These are phyloP conservation scores for Volutella citrinella DNA, from an alignment of 2,329 filamentous ascomycete genomes.

Conservation along the genomic window DNA sequence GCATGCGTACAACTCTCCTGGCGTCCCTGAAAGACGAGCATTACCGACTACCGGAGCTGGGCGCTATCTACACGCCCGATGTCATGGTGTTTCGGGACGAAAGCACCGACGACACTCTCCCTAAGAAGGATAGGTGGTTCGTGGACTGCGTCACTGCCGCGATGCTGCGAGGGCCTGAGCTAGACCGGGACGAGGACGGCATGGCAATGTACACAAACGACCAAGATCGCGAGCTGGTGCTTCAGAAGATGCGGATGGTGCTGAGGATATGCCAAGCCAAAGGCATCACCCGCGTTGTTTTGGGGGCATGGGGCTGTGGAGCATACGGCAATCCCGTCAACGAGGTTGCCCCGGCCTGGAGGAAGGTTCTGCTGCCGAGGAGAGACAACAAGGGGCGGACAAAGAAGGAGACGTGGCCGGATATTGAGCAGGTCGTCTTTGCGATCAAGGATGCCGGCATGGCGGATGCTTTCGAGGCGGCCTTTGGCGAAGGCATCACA, in stretches of 20 bases:
- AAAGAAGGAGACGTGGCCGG: conserved; percentile 22
- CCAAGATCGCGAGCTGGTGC: conserved; percentile 48
- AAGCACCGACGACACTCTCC: conserved; percentile 30
- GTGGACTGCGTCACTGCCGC: conserved; percentile 57
- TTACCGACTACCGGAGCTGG: conserved; percentile 58
- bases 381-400: conserved; percentile 9
- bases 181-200: conserved; percentile 33
- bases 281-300: conserved; percentile 47
- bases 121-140: conserved; percentile 52
- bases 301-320: conserved; percentile 65
- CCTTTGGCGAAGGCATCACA: conserved; percentile 35
- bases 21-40: conserved; percentile 55
- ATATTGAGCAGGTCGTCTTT: conserved; percentile 49
- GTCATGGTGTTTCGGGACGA: conserved; percentile 54
- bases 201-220: conserved; percentile 37
- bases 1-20: conserved; percentile 57
- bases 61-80: conserved; percentile 55
- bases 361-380: conserved; percentile 26
- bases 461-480: conserved; percentile 25
- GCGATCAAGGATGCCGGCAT: conserved; percentile 45
- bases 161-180: conserved; percentile 57
- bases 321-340: conserved; percentile 60
- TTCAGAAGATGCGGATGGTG: conserved; percentile 56
- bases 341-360: conserved; percentile 56
- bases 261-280: conserved; percentile 48